Conservation (phyloP, 2,329 filamentous ascomycete genomes). For the Metarhizium sp. region DNA sequence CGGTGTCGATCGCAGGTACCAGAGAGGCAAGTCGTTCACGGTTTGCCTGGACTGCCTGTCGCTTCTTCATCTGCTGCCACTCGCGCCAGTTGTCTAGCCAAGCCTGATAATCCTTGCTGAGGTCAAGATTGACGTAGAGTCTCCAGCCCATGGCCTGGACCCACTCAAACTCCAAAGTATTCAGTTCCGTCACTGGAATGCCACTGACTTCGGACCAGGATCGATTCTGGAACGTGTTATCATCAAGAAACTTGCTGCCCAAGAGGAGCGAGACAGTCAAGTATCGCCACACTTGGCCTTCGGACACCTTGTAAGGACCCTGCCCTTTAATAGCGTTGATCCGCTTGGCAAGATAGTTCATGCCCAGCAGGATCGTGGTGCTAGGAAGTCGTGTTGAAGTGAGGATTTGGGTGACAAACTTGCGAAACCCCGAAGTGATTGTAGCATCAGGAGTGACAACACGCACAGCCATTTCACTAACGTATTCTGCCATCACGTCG, state of each 20-base stretch:
- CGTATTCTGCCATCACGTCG: conserved; percentile 92
- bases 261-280: conserved; percentile 77
- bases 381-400: conserved; percentile 84
- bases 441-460: conserved; percentile 42
- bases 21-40: conserved; percentile 41
- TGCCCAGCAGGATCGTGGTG: conserved; percentile 80
- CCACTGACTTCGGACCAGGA: conserved; percentile 95
- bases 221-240: conserved; percentile 95
- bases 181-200: conserved; percentile 75
- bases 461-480: conserved; percentile 72
- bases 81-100: conserved; percentile 53
- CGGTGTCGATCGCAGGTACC: conserved; percentile 37
- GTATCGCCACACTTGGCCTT: conserved; percentile 76
- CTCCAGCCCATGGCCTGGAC: conserved; percentile 72
- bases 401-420: conserved; percentile 85
- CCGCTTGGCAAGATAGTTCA: conserved; percentile 80
- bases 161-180: conserved; percentile 82
- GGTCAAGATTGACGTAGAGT: conserved; percentile 76
- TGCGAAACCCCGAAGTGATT: conserved; percentile 68
- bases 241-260: conserved; percentile 91
- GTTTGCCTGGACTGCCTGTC: conserved; percentile 35
- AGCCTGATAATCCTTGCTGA: conserved; percentile 60
- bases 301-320: conserved; percentile 46
- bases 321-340: conserved; percentile 62
- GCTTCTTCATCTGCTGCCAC: conserved; percentile 47